Conservation (phyloP, 495 filamentous ascomycete genomes). For the Xylaria bambusicola region DNA sequence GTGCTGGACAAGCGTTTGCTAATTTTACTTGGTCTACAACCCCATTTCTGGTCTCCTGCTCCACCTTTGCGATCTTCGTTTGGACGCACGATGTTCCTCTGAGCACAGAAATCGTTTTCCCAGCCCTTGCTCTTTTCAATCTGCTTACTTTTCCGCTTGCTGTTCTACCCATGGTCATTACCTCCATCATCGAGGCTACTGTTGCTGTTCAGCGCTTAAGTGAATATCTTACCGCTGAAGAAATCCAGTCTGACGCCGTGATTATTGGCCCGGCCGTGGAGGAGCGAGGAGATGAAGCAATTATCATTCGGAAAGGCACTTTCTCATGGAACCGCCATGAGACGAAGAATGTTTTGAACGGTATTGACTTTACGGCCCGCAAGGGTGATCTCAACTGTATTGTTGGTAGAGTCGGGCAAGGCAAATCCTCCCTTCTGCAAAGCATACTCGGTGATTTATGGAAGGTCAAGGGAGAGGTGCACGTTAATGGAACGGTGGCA, state of each 20-base stretch:
- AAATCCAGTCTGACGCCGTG: conserved; percentile 86
- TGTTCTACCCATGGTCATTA: conserved; percentile 96
- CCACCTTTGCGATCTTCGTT: conserved; percentile 94
- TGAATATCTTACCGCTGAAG: conserved; percentile 82
- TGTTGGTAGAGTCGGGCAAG: conserved; percentile 91
- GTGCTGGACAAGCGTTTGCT: conserved; percentile 86
- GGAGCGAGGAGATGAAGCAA: conserved; percentile 78
- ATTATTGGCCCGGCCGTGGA: conserved; percentile 63
- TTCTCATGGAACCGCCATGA: conserved; percentile 94
- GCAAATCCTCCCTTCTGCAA: conserved; percentile 91
- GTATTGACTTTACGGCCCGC: conserved; percentile 81
- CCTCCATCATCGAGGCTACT: conserved; percentile 90
- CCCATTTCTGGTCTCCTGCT: conserved; percentile 96
- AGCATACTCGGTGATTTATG: conserved; percentile 86
- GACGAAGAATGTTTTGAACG: conserved; percentile 50
- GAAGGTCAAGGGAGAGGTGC: conserved; percentile 84
- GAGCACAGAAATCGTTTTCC: conserved; percentile 94
- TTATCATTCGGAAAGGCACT: conserved; percentile 78
- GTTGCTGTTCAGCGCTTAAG: conserved; percentile 89
- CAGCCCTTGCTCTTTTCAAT: conserved; percentile 86
- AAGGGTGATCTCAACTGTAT: conserved; percentile 93
- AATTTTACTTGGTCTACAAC: conserved; percentile 99
- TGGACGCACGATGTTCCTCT: conserved; percentile 76
- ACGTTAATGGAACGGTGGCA: conserved; percentile 76
- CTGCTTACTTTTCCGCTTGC: conserved; percentile 93